phyloP scores from a whole-genome alignment of 441 rosid species.

The Croton setiger region DNA sequence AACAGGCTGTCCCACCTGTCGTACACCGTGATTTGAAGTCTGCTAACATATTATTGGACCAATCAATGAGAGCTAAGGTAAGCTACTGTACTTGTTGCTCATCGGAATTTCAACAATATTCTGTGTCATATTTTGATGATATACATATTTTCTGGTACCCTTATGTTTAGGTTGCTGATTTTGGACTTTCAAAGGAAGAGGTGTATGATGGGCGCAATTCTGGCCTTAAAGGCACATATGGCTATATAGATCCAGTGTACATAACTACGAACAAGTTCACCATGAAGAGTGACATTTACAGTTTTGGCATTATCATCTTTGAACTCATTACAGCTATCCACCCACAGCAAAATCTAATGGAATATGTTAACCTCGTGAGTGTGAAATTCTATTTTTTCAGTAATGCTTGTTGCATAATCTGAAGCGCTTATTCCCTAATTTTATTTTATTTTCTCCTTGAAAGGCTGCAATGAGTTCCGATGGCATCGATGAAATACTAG shows the following conservation, averaged over 20 bases:
- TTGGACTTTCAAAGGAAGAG: constrained; percentile 92
- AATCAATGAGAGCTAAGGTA: constrained; percentile 93
- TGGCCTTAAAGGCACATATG: constrained; percentile 88
- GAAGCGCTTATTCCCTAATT: not conserved
- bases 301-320: constrained; percentile 84
- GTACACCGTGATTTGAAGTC: constrained; percentile 95
- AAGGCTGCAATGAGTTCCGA: constrained; percentile 92
- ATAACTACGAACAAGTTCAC: constrained; percentile 82
- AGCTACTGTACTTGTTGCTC: constrained; percentile 9
- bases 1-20: constrained; percentile 91
- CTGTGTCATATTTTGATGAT: not conserved
- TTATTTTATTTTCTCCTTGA: not conserved
- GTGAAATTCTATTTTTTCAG: not conserved
- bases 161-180: constrained; percentile 83
- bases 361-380: constrained; percentile 83
- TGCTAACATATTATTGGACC: constrained; percentile 89
- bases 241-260: constrained; percentile 85
- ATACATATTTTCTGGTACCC: not conserved
- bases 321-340: constrained; percentile 94
- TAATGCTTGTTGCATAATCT: not conserved
- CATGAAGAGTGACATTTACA: constrained; percentile 81
- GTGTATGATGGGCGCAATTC: constrained; percentile 66
- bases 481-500: constrained; percentile 85
- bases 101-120: no score
- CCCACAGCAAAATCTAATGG: constrained; percentile 91